Base-by-base conservation (phyloP, 1,284 basidiomycete species). In the Ustilago trichophora region DNA sequence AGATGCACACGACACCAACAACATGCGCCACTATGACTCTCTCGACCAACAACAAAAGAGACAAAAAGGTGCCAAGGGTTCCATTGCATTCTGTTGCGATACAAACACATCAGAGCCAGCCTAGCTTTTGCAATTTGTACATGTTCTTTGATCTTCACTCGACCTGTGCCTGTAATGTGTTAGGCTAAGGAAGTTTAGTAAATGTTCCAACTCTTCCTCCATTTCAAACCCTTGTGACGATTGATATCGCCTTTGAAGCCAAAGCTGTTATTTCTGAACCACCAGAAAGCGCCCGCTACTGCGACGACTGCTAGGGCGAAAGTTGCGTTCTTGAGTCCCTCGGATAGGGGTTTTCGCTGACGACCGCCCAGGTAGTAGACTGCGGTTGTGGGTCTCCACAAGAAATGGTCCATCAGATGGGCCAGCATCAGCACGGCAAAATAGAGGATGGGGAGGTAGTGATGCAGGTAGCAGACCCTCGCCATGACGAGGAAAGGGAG, bases 391-490 rank as follows among this genome's bases (percentile, higher is more conserved):
- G 64, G 52, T 34, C 76, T 63, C 76, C 76, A 91, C 22, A 81
- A 83, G 82, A 93, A 91, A 81, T 95, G 92, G 83, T 98, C 94
- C 66, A 96, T 85, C 40, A 98, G 80, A 80, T 97, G 92, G 0
- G 88, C 91, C 36, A 90, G 85, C 89, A 97, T 93, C 50, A 98
- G 83, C 37, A 98, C 92, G 4, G 93, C 87, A 84, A 98, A 98
- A 85, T 94, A 98, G 12, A 98, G 84, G 0, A 95, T 95, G 3
- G 95, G 95, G 6, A 98, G 60, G 50, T 76, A 70, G 84, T 93
- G 92, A 81, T 93, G 92, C 12, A 93, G 83, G 72, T 93, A 93
- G 34, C 91, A 93, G 2, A 93, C 91, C 11, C 83, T 72, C 8
- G 65, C 66, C 62, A 60, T 56, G 32, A 55, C 32, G 73, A 98